Evolutionary conservation across 768 basidiomycete genomes (phyloP).

Genomic region (Vararia minispora): DNA sequence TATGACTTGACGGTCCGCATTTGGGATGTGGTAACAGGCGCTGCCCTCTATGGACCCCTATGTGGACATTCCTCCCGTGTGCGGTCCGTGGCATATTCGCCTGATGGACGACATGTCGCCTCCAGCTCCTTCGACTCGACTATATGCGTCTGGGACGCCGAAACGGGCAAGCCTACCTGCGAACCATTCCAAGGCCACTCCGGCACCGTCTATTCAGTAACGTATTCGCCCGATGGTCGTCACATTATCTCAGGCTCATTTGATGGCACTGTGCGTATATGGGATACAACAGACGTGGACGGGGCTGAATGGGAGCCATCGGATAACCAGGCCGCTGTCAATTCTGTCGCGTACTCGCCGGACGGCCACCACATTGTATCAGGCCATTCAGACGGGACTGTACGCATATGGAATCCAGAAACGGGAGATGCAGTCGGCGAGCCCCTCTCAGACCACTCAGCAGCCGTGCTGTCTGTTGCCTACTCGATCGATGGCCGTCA

Average conservation of each 20-base stretch:
- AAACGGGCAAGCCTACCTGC: constrained; percentile 4
- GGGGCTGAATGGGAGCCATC: constrained; percentile 1
- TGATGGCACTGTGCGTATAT: constrained; percentile 51
- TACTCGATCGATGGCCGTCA: constrained; percentile 2
- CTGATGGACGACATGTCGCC: constrained; percentile 9
- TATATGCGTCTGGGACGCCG: constrained; percentile 8
- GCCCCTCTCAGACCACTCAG: background rate
- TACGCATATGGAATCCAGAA: constrained; percentile 34
- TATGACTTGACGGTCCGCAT: constrained; percentile 38
- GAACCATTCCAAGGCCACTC: constrained; percentile 7
- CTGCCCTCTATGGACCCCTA: constrained; percentile 22
- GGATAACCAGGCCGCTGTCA: background rate
- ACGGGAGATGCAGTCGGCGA: constrained; percentile 31
- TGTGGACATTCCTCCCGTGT: constrained; percentile 38
- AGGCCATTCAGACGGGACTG: constrained; percentile 35
- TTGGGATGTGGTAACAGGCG: constrained; percentile 29
- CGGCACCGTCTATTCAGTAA: background rate
- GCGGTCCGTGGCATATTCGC: constrained; percentile 30
- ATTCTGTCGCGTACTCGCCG: constrained; percentile 8
- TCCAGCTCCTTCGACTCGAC: constrained; percentile 10
- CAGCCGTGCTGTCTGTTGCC: background rate
- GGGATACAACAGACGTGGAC: constrained; percentile 39
- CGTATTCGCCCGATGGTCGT: constrained; percentile 8
- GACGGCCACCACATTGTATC: constrained; percentile 23
- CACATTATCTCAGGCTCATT: constrained; percentile 37